phyloP scores from a whole-genome alignment of 1,284 basidiomycete genomes.

The Rhodotorula sp. region DNA sequence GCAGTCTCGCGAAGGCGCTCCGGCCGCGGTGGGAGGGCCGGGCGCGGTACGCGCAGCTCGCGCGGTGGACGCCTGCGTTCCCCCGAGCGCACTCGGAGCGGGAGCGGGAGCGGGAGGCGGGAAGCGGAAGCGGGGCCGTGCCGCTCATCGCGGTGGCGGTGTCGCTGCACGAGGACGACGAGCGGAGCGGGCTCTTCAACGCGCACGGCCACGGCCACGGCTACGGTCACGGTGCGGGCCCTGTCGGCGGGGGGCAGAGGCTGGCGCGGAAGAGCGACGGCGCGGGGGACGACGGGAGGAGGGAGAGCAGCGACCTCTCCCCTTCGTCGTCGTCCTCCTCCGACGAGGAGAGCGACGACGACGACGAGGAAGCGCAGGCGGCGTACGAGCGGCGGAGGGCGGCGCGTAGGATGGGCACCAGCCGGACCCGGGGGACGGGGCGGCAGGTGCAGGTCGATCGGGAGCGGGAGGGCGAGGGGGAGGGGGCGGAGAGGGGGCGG shows the following conservation, averaged over 20 bases:
- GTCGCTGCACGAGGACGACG: not conserved
- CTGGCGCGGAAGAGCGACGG: not conserved
- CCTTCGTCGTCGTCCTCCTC: not conserved
- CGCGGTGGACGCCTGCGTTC: not conserved
- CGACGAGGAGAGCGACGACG: not conserved
- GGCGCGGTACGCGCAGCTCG: not conserved
- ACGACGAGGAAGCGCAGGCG: conserved; percentile 1
- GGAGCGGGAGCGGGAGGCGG: too few species aligned
- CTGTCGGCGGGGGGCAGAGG: not conserved
- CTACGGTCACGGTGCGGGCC: too few species aligned
- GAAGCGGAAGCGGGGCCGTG: not conserved
- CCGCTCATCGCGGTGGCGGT: not conserved
- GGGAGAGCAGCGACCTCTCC: not conserved
- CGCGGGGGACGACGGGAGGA: too few species aligned
- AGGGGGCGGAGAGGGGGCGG: not conserved
- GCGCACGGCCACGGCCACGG: not conserved
- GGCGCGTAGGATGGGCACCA: not conserved
- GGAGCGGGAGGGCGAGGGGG: not conserved
- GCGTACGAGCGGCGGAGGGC: conserved; percentile 8
- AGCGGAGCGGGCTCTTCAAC: not conserved
- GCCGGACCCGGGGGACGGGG: too few species aligned
- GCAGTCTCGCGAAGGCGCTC: not conserved
- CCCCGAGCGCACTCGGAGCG: too few species aligned
- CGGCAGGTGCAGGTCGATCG: too few species aligned
- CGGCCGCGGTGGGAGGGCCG: not conserved